Evolutionary conservation across 176 grass and related monocot genomes (phyloP).

Genomic region (Melocanna baccifera): DNA sequence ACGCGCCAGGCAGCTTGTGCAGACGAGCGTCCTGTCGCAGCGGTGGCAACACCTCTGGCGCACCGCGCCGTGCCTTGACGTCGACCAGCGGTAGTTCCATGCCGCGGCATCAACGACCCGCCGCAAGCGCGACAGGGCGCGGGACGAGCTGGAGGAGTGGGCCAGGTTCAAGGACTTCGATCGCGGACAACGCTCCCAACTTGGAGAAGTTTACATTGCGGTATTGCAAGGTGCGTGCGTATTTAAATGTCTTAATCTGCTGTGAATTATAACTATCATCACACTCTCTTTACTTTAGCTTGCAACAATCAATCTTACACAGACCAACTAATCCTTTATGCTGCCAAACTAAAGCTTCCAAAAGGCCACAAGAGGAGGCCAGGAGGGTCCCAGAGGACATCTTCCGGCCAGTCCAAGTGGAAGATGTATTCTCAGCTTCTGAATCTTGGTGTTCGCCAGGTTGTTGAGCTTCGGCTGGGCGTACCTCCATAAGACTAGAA

Average conservation of each 20-base stretch:
- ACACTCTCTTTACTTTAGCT: neutral
- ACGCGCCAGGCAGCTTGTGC: neutral
- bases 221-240: neutral
- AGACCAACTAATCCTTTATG: neutral
- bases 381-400: neutral
- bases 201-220: neutral
- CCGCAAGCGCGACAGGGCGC: too few species aligned
- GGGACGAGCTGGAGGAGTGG: neutral
- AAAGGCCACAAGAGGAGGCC: neutral
- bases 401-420: too few species aligned
- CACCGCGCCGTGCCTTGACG: neutral
- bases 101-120: too few species aligned
- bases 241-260: neutral
- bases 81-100: neutral
- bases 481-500: neutral
- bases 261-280: neutral
- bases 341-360: neutral
- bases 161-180: neutral
- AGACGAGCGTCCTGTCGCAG: neutral
- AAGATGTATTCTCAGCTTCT: neutral
- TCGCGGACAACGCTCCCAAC: neutral
- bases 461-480: neutral
- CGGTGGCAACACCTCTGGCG: constrained; percentile 6
- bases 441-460: neutral
- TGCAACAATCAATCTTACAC: neutral